These are phyloP conservation scores for Raphanus hybrid DNA, from an alignment of 441 rosid species.

Conservation along the genomic window DNA sequence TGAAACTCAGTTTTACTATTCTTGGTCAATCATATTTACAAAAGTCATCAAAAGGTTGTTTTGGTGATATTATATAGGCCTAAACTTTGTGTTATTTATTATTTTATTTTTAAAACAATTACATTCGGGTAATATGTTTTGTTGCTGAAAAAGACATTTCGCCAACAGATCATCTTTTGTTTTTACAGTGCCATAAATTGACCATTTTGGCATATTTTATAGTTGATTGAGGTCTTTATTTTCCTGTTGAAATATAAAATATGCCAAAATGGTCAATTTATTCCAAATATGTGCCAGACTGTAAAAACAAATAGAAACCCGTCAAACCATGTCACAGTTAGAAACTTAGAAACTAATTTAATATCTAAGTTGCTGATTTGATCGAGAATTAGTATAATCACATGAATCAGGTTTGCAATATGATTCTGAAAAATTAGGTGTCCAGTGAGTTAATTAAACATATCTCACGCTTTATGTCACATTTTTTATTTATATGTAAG, in stretches of 20 bases:
- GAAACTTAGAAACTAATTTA: neutral
- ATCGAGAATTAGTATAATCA: neutral
- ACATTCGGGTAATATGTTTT: neutral
- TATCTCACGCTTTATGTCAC: constrained; percentile 8
- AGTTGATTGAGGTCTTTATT: too few species aligned
- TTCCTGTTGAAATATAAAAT: too few species aligned
- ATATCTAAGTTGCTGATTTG: neutral
- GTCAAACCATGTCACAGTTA: neutral
- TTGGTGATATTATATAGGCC: neutral
- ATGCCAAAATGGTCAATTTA: neutral
- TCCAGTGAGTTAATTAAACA: constrained; percentile 4
- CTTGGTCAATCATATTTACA: neutral
- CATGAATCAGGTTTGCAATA: constrained; percentile 25
- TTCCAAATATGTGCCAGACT: neutral
- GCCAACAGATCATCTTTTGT: neutral
- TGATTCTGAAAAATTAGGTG: constrained; percentile 10
- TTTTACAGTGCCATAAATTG: too few species aligned
- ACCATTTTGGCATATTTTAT: too few species aligned
- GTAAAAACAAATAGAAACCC: neutral
- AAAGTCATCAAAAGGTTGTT: neutral
- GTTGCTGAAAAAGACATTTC: constrained; percentile 1
- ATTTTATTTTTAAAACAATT: neutral
- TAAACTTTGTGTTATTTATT: neutral
- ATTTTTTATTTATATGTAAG: constrained; percentile 2
- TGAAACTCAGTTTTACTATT: neutral